Evolutionary conservation across 495 filamentous ascomycete species (phyloP), one percentile per base, ranked within the genome.

Genomic region (Pseudevernia furfuracea): DNA sequence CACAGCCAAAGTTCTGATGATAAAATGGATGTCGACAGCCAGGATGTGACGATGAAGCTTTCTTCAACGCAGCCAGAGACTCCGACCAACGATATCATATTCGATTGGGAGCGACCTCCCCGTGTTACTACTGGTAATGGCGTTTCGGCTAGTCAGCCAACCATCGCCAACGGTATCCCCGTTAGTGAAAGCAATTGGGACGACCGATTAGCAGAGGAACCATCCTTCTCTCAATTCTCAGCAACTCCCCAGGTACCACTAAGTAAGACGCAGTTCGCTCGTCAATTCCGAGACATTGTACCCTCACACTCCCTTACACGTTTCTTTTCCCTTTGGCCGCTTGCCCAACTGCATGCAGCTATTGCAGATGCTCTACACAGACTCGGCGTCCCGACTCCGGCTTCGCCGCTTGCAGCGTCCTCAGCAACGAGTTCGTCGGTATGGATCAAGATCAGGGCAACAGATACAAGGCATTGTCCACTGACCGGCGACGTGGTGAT

Each of bases 151-250:
- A 81, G 81, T 43, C 82, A 85, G 68, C 79, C 81, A 34, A 62
- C 72, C 25, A 71, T 60, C 62, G 75, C 72, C 19, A 52, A 62
- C 30, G 62, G 74, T 61, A 34, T 62, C 55, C 64, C 30, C 64
- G 69, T 66, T 64, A 80, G 67, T 34, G 72, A 52, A 61, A 70
- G 36, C 65, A 68, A 71, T 53, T 77, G 85, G 64, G 82, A 85
- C 60, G 83, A 84, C 59, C 78, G 81, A 61, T 84, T 97, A 14
- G 85, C 86, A 60, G 90, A 96, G 69, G 94, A 98, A 71, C 94
- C 92, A 11, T 87, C 87, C 43, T 89, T 97, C 86, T 88, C 85
- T 36, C 94, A 99, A 75, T 97, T 99, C 82, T 87, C 90, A 11
- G 81, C 86, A 34, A 84, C 82, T 10, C 92, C 91, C 7, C 81